Base-by-base conservation (phyloP, 805 yeast genomes). In the Saccharomycopsis schoenii region DNA sequence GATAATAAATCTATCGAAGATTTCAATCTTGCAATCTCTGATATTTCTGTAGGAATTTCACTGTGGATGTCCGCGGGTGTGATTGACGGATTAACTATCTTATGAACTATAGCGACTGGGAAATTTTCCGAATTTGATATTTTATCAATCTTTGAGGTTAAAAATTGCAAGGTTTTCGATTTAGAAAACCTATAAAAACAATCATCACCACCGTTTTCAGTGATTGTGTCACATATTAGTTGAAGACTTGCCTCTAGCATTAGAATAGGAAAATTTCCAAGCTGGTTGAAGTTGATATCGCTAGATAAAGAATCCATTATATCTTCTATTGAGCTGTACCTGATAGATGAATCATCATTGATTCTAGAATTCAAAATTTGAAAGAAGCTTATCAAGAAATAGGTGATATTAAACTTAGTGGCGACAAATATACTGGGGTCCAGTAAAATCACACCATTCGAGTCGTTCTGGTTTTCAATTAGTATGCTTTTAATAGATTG, bases 241-340 rank as follows among this genome's bases (percentile, higher is more conserved):
- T 24, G 12, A 4, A 62, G 29, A 12, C 55, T 36, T 21, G 12
- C 29, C 14, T 43, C 51, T 3, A 62, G 55, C 24, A 50, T 21
- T 1, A 14, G 6, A 5, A 41, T 15, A 6, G 65, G 65, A 1
- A 41, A 25, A 19, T 40, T 56, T 39, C 43, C 57, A 6, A 59
- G 19, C 9, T 59, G 39, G 21, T 21, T 40, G 25, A 57, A 52
- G 17, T 57, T 17, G 10, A 14, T 10, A 4, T 34, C 21, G 36
- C 36, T 57, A 10, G 58, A 58, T 52, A 62, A 58, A 12, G 65
- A 58, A 37, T 62, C 65, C 11, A 56, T 57, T 4, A 62, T 54
- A 58, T 62, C 65, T 56, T 62, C 65, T 14, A 62, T 41, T 1
- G 63, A 58, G 8, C 24, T 14, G 34, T 34, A 60, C 34, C 65